Conservation (phyloP, 495 filamentous ascomycete species). For the Tuber brumale region DNA sequence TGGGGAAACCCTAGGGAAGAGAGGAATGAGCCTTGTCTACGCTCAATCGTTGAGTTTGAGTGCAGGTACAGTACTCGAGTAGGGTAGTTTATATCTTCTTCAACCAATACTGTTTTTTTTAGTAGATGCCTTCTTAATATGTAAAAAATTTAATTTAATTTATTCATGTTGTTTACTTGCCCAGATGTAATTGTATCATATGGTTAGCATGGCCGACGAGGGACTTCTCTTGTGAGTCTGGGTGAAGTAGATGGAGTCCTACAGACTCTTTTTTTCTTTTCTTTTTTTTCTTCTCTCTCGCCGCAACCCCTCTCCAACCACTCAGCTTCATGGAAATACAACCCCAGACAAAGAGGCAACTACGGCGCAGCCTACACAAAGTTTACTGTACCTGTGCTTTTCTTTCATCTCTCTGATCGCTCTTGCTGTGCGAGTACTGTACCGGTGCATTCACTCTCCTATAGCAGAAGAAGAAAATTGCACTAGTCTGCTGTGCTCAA, state of each 20-base stretch:
- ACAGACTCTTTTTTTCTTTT: neutral
- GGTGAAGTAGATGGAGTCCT: neutral
- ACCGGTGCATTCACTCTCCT: neutral
- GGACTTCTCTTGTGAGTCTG: neutral
- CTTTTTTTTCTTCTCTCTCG: neutral
- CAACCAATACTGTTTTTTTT: neutral
- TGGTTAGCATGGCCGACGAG: neutral
- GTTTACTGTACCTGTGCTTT: neutral
- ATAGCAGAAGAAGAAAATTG: neutral
- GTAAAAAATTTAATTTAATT: neutral
- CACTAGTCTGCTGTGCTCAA: constrained; percentile 1
- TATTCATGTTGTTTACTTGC: neutral
- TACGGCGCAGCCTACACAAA: neutral
- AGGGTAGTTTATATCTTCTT: neutral
- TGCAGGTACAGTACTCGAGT: neutral
- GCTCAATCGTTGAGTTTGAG: neutral
- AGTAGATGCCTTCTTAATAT: neutral
- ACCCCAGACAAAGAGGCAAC: neutral
- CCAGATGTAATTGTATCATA: neutral
- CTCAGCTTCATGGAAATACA: constrained; percentile 3
- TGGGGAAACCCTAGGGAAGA: neutral
- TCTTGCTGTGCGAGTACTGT: neutral
- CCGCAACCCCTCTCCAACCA: neutral
- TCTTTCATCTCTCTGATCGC: neutral
- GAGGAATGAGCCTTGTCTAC: neutral